Evolutionary conservation across 2,329 filamentous ascomycete genomes (phyloP), one percentile per base, ranked within the genome.

Genomic region (Colletotrichum eleusines): DNA sequence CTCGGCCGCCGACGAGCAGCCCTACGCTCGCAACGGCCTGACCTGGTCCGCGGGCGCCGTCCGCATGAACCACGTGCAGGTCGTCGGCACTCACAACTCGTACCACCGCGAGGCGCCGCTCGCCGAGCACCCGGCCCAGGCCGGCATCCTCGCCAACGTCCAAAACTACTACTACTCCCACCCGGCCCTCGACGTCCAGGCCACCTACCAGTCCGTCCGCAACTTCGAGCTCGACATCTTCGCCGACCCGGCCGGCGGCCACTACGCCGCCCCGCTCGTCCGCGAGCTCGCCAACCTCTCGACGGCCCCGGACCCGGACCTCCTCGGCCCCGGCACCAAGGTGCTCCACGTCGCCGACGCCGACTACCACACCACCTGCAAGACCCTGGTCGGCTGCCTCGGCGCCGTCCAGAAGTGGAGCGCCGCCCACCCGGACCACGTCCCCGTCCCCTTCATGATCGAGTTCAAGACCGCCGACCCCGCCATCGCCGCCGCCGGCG

Each of bases 61-160:
- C 61, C 84, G 84, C 61, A 82, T 87, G 78, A 87, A 87, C 75
- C 83, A 87, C 57, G 82, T 86, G 57, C 85, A 87, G 74, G 81
- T 86, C 51, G 77, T 86, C 46, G 85, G 84, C 73, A 85, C 84
- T 0, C 85, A 87, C 75, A 87, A 87, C 76, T 84, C 81, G 72
- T 87, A 87, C 76, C 85, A 87, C 71, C 78, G 81, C 48, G 84
- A 87, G 72, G 77, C 83, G 31, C 78, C 79, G 2, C 77, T 80
- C 1, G 76, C 77, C n/a, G 84, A 85, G 73, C 80, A 81, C 44
- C 73, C 77, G 2, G 74, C 80, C 14, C 82, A 86, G 73, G 78
- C 82, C 60, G 73, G 79, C 66, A 77, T 82, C 31, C 73, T 81
- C 2, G 74, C 80, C 5, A 75, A 76, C 4, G 78, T 81, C 3